Evolutionary conservation across 352 stramenopile genomes (phyloP).

Genomic region (Thalassiosira exigua): DNA sequence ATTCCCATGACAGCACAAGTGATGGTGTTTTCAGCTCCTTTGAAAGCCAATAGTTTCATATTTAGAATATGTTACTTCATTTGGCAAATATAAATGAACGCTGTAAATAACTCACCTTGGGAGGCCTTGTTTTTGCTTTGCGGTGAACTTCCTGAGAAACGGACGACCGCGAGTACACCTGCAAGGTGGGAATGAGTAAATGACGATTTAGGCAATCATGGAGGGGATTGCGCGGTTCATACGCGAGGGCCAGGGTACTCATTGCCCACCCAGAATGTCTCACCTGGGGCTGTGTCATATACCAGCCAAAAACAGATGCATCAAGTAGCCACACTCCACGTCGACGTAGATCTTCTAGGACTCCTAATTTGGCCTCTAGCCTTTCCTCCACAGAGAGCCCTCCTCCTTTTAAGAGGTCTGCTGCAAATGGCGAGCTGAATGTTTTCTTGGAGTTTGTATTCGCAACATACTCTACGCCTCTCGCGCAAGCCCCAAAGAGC

Average conservation of each 20-base stretch:
- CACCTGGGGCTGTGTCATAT: constrained; percentile 47
- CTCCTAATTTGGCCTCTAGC: constrained; percentile 51
- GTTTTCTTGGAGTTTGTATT: constrained; percentile 16
- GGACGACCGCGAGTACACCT: constrained; percentile 29
- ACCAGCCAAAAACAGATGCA: constrained; percentile 65
- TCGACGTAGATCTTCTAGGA: constrained; percentile 48
- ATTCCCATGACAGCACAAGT: constrained; percentile 57
- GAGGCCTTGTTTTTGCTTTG: constrained; percentile 37
- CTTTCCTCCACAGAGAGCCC: constrained; percentile 37
- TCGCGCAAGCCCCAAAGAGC: constrained; percentile 50
- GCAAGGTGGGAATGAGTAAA: not conserved
- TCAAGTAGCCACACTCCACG: constrained; percentile 66
- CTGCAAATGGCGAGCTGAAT: constrained; percentile 46
- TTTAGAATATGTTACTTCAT: no score
- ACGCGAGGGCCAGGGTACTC: no score
- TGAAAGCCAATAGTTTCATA: no score
- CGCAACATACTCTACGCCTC: constrained; percentile 49
- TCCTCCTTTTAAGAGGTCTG: constrained; percentile 60
- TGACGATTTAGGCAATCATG: not conserved
- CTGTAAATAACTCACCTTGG: no score
- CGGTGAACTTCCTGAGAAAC: constrained; percentile 54
- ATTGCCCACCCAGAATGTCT: no score
- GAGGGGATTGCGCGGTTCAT: no score
- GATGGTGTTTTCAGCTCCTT: constrained; percentile 50
- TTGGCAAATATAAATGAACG: no score